Conservation (phyloP, 1,139 yeast species). For the Pichia sp. region DNA sequence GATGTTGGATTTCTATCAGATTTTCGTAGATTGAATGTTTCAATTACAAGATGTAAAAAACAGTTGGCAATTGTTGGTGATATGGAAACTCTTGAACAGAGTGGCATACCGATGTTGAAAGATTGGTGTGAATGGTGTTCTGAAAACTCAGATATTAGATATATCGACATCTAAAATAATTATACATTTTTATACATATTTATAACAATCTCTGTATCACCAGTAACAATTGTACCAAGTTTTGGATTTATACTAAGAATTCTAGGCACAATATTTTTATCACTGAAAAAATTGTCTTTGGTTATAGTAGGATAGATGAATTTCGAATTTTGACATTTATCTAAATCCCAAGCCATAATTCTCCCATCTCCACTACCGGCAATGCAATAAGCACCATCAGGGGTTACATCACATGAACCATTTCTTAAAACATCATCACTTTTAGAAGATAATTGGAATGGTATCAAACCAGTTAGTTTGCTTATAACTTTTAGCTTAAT, state of each 20-base stretch:
- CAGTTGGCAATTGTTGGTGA: constrained; percentile 87
- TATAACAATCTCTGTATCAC: constrained; percentile 48
- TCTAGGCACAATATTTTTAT: constrained; percentile 42
- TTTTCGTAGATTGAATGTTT: constrained; percentile 71
- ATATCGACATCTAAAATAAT: constrained; percentile 29
- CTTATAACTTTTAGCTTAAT: constrained; percentile 16
- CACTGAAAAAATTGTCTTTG: constrained; percentile 2
- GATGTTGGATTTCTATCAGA: constrained; percentile 77
- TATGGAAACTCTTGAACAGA: constrained; percentile 48
- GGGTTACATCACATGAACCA: constrained; percentile 44
- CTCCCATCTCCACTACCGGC: constrained; percentile 57
- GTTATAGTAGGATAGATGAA: constrained; percentile 3
- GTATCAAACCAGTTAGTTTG: constrained; percentile 15
- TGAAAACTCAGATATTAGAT: constrained; percentile 59
- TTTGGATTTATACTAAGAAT: constrained; percentile 74
- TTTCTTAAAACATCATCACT: constrained; percentile 13
- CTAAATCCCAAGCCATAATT: constrained; percentile 58
- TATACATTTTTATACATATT: constrained; percentile 28
- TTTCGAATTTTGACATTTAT: not conserved
- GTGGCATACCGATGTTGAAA: constrained; percentile 44
- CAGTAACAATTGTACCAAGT: constrained; percentile 70
- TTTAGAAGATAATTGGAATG: constrained; percentile 4
- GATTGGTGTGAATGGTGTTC: constrained; percentile 73
- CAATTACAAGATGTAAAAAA: constrained; percentile 83
- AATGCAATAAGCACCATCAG: constrained; percentile 72